Base-by-base conservation (phyloP, 2,329 filamentous ascomycete species). In the Geoglossum cookeanum region DNA sequence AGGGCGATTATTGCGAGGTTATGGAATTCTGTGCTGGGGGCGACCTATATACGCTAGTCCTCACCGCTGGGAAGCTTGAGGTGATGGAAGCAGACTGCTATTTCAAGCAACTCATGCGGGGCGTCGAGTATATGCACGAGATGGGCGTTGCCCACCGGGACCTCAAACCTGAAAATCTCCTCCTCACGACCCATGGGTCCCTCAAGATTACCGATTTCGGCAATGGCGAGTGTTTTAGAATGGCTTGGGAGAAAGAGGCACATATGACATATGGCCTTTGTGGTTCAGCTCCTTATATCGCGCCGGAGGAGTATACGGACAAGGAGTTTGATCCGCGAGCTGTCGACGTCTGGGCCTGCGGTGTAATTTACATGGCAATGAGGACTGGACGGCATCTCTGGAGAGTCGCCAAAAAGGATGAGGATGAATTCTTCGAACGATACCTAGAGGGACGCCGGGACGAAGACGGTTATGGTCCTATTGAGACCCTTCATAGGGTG, bases 331-430 rank as follows among this genome's bases (percentile, higher is more conserved):
- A 98, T 66, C 92, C 92, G 33, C 80, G 92, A 58, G 91, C 92
- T n/a, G 91, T 98, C 54, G 92, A 98, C 66, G 85, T 97, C 13
- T 98, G 92, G 92, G 92, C 92, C 29, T 95, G 89, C 60, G 92
- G 92, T 67, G 92, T 98, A 55, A 98, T 98, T 59, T 98, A 98
- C 73, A 98, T 98, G 92, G 92, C 92, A 13, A 98, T 98, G 92
- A 80, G 92, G 59, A 97, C 91, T 1, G 92, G 92, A 4, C 80
- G 92, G 56, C 92, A 98, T 70, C 76, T 98, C 7, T 98, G 92
- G 92, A 85, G 90, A 57, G 81, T 96, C n/a, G 92, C 92, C 5
- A 91, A 91, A 70, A 94, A 89, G 71, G 90, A 94, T 57, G 91
- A 97, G 62, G 92, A 98, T 65, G 92, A 97, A 66, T 98, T 97